These are phyloP conservation scores for Pyropia yezoensis DNA, from an alignment of 23 red algal species.

Conservation along the genomic window DNA sequence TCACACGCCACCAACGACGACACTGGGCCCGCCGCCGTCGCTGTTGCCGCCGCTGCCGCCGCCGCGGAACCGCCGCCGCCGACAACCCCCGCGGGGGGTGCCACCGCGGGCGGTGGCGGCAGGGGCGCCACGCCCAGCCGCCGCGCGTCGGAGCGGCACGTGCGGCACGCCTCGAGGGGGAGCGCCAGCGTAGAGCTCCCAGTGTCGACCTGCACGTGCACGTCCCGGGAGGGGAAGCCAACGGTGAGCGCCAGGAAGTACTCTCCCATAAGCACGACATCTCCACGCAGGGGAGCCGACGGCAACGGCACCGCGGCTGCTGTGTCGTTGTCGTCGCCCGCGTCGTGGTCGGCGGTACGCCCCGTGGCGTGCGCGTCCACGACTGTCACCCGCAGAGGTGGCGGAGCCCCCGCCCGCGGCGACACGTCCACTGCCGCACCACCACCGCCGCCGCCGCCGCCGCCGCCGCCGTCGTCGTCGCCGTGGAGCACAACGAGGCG, in stretches of 20 bases:
- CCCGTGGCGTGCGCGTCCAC: too few relatives aligned
- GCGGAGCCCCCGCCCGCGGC: too few relatives aligned
- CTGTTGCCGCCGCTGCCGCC: constrained; percentile 3
- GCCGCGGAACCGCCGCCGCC: background rate
- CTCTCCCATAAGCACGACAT: constrained; percentile 62
- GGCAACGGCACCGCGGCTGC: constrained; percentile 1
- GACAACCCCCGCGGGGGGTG: background rate
- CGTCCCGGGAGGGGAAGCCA: constrained; percentile 27
- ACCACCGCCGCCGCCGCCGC: too few relatives aligned
- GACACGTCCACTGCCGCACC: too few relatives aligned
- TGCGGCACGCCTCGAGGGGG: constrained; percentile 37
- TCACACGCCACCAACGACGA: constrained; percentile 11
- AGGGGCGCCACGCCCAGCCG: constrained; percentile 27
- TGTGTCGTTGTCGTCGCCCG: background rate
- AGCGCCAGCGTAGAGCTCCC: constrained; percentile 77
- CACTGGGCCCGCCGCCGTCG: background rate
- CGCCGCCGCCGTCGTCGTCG: too few relatives aligned
- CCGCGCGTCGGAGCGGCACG: constrained; percentile 38
- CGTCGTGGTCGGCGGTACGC: too few relatives aligned
- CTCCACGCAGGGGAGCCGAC: constrained; percentile 37
- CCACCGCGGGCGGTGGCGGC: constrained; percentile 1
- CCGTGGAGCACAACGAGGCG: too few relatives aligned
- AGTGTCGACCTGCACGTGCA: constrained; percentile 92
- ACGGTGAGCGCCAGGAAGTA: constrained; percentile 68
- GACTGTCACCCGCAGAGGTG: too few relatives aligned